A percentile compares a stretch with the other conserved stretches of the same genome.
Conservation (phyloP, 1,139 yeast genomes). For the Yamadazyma epiphylla region DNA sequence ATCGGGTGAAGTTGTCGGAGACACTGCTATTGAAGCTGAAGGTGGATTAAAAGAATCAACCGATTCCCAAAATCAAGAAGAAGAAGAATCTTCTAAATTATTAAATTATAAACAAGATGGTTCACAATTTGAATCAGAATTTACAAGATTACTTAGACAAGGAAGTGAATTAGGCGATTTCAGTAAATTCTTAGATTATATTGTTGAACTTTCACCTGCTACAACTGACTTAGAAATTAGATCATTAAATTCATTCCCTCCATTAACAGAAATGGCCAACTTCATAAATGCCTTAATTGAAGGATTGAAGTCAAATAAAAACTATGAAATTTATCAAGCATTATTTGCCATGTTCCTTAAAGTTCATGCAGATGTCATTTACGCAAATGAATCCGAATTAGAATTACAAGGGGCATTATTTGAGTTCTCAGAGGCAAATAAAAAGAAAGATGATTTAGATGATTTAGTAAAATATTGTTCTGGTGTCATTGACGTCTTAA, state of each 20-base stretch:
- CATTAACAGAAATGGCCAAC: slow-evolving; percentile 57
- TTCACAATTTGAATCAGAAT: slow-evolving; percentile 63
- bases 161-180: slow-evolving; percentile 41
- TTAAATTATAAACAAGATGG: slow-evolving; percentile 23
- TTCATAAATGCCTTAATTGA: slow-evolving; percentile 64
- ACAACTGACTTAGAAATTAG: slow-evolving; percentile 82
- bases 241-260: slow-evolving; percentile 64
- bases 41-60: slow-evolving; percentile 19
- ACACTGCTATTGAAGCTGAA: slow-evolving; percentile 63
- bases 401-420: slow-evolving; percentile 42
- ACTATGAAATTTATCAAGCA: slow-evolving; percentile 75
- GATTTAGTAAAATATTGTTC: slow-evolving; percentile 75
- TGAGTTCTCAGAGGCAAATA: slow-evolving; percentile 25
- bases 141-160: slow-evolving; percentile 62
- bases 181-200: slow-evolving; percentile 46
- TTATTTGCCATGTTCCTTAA: slow-evolving; percentile 71
- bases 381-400: slow-evolving; percentile 37
- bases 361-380: slow-evolving; percentile 80
- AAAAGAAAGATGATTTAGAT: slow-evolving; percentile 53
- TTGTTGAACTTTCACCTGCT: slow-evolving; percentile 72
- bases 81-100: slow-evolving; percentile 21
- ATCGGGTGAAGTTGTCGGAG: slow-evolving; percentile 64
- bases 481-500: slow-evolving; percentile 69
- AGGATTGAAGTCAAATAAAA: slow-evolving; percentile 54
- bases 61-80: slow-evolving; percentile 9